Base-by-base conservation (phyloP, 345 rosid species). In the Dipteronia sinensis region DNA sequence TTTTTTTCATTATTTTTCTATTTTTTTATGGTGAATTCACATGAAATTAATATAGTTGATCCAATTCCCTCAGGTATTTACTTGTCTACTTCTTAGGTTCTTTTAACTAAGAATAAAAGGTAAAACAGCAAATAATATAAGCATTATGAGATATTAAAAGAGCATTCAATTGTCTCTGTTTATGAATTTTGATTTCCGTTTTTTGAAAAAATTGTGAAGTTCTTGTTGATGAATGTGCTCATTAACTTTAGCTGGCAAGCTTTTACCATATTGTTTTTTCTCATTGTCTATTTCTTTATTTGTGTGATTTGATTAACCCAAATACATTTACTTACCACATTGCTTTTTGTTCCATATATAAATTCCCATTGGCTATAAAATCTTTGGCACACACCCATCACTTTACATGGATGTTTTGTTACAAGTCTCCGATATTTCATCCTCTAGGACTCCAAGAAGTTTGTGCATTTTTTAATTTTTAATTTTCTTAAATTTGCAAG, bases 181-280 rank as follows among this genome's bases (percentile, higher is more conserved):
- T 58, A 71, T 58, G 55, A 40, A 49, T 61, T 59, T 59, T 16
- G 25, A 3, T 22, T 62, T 62, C 20, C 15, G 2, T 6, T 73
- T 42, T 62, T 44, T 1, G 10, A 19, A 34, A 38, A 71, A 16
- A 71, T 27, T 53, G 63, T 71, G 74, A 53, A 53, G 22, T 71
- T 19, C 44, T 29, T 16, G 74, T 71, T 71, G 16, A 29, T 55
- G 31, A 73, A 15, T n/a, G 23, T 6, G 40, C 27, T 20, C 34
- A 58, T 59, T 29, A 73, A 20, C 49, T 8, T 78, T 42, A 65
- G 69, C 66, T 65, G 76, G 29, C 29, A 64, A 19, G n/a, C 16
- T 7, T 38, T 49, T 20, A 19, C 64, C 27, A 20, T 16, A 20
- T 59, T 7, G 9, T 20, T 59, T 13, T 49, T 53, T 15, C 58